phyloP scores from a whole-genome alignment of 257 asterid genomes.

The Forsythia viridissima region DNA sequence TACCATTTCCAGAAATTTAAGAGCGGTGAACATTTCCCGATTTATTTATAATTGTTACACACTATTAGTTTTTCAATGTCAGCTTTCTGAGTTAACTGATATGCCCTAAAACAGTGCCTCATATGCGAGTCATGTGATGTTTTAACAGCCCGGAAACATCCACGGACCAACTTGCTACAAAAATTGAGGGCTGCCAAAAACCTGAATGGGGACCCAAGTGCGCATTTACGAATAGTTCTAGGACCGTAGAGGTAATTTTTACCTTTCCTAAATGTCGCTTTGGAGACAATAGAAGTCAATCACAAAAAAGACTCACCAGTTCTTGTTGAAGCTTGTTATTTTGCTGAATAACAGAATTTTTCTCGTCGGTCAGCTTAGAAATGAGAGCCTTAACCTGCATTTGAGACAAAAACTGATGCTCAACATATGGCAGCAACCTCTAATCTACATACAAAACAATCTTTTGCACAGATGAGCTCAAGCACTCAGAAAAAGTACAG shows the following conservation, averaged over 20 bases:
- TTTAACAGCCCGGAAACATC: not conserved
- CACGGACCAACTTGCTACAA: not conserved
- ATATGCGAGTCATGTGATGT: not conserved
- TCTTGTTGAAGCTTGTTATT: slow-evolving; percentile 71
- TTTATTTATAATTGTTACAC: too few species aligned
- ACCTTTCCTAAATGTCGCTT: not conserved
- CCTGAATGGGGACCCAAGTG: not conserved
- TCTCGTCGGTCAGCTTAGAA: slow-evolving; percentile 80
- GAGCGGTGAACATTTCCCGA: not conserved
- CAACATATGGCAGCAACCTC: slow-evolving; percentile 3
- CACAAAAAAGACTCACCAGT: slow-evolving; percentile 35
- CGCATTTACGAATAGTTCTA: not conserved
- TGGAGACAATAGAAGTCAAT: not conserved
- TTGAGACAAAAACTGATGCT: slow-evolving; percentile 21
- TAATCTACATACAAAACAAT: slow-evolving; percentile 3
- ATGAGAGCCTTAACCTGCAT: slow-evolving; percentile 69
- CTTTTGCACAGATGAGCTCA: not conserved
- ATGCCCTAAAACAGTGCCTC: not conserved
- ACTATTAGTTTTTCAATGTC: not conserved
- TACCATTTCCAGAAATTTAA: not conserved
- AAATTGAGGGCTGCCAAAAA: not conserved
- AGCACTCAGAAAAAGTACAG: not conserved
- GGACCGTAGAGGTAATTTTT: not conserved
- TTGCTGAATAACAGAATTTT: slow-evolving; percentile 60
- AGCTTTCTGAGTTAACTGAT: not conserved